Conservation (phyloP, 73 alveolate genomes). For the Tetrahymena elliotti region DNA sequence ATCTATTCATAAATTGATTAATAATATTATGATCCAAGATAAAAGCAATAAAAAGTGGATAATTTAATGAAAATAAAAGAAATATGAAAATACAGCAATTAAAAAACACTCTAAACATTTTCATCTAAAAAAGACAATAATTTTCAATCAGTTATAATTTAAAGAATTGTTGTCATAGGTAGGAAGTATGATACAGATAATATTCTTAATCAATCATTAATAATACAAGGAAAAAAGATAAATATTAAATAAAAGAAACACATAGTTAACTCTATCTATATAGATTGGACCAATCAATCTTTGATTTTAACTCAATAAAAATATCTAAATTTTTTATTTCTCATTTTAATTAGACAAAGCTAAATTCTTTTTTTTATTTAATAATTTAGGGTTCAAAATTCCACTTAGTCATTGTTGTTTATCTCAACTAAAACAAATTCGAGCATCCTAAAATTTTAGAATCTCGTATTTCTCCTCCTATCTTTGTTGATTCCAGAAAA, state of each 20-base stretch:
- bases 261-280: no score
- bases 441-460: constrained; percentile 42
- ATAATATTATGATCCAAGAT: background rate
- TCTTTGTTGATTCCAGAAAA: constrained; percentile 51
- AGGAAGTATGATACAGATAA: no score
- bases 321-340: background rate
- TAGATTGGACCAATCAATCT: no score
- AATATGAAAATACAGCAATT: background rate
- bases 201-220: no score
- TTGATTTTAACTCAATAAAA: no score
- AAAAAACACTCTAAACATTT: no score
- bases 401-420: constrained; percentile 25
- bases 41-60: background rate
- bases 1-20: background rate
- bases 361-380: background rate
- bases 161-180: no score
- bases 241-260: no score
- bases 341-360: background rate
- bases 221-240: no score
- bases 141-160: no score
- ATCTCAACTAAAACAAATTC: constrained; percentile 28
- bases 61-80: no score
- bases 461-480: constrained; percentile 58
- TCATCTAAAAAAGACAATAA: no score
- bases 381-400: constrained; percentile 12